Base-by-base conservation (phyloP, 1,139 yeast species). In the Nakaseomyces kungkrabaensis region DNA sequence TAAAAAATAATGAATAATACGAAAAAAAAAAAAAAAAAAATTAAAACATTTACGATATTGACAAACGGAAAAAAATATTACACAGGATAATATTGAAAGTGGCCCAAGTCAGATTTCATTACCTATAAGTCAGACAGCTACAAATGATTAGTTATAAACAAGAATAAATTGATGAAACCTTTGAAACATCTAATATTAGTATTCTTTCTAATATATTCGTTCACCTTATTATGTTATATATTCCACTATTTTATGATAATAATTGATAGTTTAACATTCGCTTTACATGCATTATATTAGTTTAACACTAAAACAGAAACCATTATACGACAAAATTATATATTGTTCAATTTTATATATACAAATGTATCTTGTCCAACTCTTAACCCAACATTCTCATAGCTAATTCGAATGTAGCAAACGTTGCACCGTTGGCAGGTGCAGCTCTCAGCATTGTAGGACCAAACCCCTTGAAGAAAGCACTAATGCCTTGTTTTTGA, bases 341-440 rank as follows among this genome's bases (percentile, higher is more conserved):
- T 11, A 32, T 10, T 29, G 31, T 29, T 29, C 31, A 3, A 29
- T 9, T 6, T 29, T 29, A 7, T 31, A 25, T 32, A 11, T 11
- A 33, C 36, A 33, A 29, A 6, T 29, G 9, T 9, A 9, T 29
- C 10, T n/a, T 17, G 22, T 17, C 22, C 22, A 17, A 17, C 13
- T n/a, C 9, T 50, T 45, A 61, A 31, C 57, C 73, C 50, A 78
- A 59, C 29, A 78, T 65, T 68, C 94, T 78, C 83, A 87, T 83
- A 3, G 95, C 85, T 48, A 85, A 69, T 68, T 90, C 97, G 65
- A 90, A 90, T 7, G 94, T 88, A 49, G 88, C 85, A 70, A 90
- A 90, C 1, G 97, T 90, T 31, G 95, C 95, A 47, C 96, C 97
- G 65, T 90, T 90, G 7, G 95, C 97, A 1, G 97, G 97, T 5